Conservation (phyloP, 2,329 filamentous ascomycete genomes). For the Nemania sp. region DNA sequence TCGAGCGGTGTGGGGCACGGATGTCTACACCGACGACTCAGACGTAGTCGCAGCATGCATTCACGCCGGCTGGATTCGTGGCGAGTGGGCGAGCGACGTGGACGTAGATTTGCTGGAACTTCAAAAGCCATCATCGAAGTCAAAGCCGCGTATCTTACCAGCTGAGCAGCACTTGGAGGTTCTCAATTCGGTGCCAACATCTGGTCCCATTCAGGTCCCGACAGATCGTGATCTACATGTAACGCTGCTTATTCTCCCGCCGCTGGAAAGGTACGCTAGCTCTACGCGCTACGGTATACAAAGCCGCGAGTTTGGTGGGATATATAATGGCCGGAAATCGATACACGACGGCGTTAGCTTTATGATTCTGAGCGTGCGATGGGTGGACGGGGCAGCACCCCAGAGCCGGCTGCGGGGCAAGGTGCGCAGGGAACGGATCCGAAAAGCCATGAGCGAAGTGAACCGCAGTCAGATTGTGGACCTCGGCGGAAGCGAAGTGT, state of each 20-base stretch:
- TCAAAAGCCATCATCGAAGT: constrained; percentile 46
- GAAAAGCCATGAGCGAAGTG: constrained; percentile 59
- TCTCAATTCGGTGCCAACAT: constrained; percentile 58
- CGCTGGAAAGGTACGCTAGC: constrained; percentile 74
- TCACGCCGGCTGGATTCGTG: constrained; percentile 88
- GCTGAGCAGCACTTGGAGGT: constrained; percentile 45
- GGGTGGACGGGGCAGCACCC: constrained; percentile 75
- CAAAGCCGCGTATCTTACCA: constrained; percentile 37
- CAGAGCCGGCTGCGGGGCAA: constrained; percentile 61
- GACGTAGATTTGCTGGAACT: constrained; percentile 70
- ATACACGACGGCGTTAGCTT: constrained; percentile 87
- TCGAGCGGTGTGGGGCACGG: constrained; percentile 87
- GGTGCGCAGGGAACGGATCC: constrained; percentile 60
- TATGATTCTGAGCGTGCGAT: constrained; percentile 79
- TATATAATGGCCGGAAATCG: constrained; percentile 46
- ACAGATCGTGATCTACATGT: constrained; percentile 81
- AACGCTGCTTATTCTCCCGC: constrained; percentile 80
- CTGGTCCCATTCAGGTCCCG: constrained; percentile 67
- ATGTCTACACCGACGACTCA: constrained; percentile 94
- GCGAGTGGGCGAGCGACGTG: constrained; percentile 81
- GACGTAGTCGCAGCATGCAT: constrained; percentile 92
- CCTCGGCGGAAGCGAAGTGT: constrained; percentile 35
- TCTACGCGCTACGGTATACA: constrained; percentile 79
- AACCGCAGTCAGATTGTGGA: constrained; percentile 46
- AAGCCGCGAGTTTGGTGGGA: constrained; percentile 76